Conservation (phyloP, 1,139 yeast species). For the Yamadazyma songkhlaensis region DNA sequence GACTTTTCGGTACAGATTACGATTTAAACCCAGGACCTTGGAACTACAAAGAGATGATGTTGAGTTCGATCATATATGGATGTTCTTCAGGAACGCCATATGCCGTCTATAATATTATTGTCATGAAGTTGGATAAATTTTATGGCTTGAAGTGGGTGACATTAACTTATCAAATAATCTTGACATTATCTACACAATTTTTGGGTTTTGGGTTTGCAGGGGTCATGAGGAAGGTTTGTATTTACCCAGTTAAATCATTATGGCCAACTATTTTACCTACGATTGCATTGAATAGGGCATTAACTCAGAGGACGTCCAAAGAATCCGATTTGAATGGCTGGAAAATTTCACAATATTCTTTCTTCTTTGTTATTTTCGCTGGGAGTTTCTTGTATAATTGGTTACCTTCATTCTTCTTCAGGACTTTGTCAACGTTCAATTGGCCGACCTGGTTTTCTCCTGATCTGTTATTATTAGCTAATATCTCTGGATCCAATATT, state of each 20-base stretch:
- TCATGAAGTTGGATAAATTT: constrained; percentile 43
- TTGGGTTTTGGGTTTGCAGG: constrained; percentile 49
- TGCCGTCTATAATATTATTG: constrained; percentile 43
- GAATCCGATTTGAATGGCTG: constrained; percentile 33
- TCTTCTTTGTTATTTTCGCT: constrained; percentile 33
- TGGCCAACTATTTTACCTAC: constrained; percentile 50
- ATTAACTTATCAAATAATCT: constrained; percentile 35
- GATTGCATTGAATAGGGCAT: constrained; percentile 42
- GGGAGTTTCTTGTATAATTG: constrained; percentile 40
- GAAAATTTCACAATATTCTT: constrained; percentile 38
- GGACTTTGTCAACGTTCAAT: constrained; percentile 40
- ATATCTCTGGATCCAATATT: constrained; percentile 34
- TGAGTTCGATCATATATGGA: constrained; percentile 43
- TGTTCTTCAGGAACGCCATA: constrained; percentile 47
- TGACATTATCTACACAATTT: constrained; percentile 42
- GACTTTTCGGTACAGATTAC: constrained; percentile 19
- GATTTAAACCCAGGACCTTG: constrained; percentile 50
- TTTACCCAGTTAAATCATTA: constrained; percentile 42
- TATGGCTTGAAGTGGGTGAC: constrained; percentile 47
- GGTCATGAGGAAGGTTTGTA: constrained; percentile 41
- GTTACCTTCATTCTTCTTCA: constrained; percentile 43
- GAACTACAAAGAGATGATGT: constrained; percentile 68
- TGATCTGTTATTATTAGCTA: constrained; percentile 36
- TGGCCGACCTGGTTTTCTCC: constrained; percentile 51
- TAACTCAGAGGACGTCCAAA: constrained; percentile 25